Evolutionary conservation across 179 eudicot species (phyloP).

Genomic region (Gypsophila paniculata): DNA sequence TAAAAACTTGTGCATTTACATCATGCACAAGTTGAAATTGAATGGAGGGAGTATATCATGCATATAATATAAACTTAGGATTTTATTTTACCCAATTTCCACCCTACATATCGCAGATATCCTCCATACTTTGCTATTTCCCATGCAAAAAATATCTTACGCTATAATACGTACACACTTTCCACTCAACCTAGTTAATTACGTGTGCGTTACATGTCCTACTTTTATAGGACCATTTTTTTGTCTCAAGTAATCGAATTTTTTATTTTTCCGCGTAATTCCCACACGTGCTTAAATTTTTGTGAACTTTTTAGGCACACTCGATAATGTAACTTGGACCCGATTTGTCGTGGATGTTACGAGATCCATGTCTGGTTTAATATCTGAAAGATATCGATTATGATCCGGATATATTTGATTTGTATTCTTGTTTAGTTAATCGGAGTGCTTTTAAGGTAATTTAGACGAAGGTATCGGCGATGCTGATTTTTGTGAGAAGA

Average conservation of each 20-base stretch:
- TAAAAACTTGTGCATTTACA: no score
- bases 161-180: neutral
- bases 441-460: no score
- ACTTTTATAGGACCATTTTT: neutral
- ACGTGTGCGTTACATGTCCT: constrained; percentile 13
- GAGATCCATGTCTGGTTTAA: constrained; percentile 13
- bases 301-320: neutral
- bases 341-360: constrained; percentile 14
- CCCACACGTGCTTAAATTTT: constrained; percentile 19
- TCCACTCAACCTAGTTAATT: neutral
- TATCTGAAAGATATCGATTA: neutral
- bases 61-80: constrained; percentile 12
- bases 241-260: neutral
- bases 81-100: neutral
- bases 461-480: no score
- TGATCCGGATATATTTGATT: neutral
- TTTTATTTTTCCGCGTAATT: neutral
- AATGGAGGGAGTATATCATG: no score
- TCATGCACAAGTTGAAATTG: no score
- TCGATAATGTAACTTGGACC: neutral
- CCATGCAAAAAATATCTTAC: constrained; percentile 20
- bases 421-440: neutral
- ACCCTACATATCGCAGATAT: constrained; percentile 30
- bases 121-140: constrained; percentile 23
- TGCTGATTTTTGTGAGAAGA: no score